A percentile compares a stretch with the other conserved stretches of the same genome.
phyloP scores from a whole-genome alignment of 2,329 filamentous ascomycete species.

The Sporothrix inflata region DNA sequence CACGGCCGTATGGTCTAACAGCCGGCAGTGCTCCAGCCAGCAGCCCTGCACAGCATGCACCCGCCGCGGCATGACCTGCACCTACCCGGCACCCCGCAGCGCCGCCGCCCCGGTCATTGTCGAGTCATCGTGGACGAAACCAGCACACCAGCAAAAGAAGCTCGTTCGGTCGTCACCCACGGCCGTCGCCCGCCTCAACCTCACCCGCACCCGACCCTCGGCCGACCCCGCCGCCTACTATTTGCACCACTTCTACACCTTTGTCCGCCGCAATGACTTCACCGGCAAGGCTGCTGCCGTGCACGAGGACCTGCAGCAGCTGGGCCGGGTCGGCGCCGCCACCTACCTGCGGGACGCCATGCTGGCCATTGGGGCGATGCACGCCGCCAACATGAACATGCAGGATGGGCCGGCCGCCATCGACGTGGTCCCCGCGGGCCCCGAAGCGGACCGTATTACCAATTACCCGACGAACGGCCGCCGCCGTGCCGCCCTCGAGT shows the following conservation, averaged over 20 bases:
- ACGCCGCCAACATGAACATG: background rate
- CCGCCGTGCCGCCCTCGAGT: background rate
- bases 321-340: background rate
- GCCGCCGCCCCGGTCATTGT: background rate
- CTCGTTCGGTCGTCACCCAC: no score
- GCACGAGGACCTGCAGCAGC: constrained; percentile 9
- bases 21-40: background rate
- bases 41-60: background rate
- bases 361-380: background rate
- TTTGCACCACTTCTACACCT: background rate
- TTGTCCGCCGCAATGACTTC: constrained; percentile 12
- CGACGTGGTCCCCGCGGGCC: no score
- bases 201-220: background rate
- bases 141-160: background rate
- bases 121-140: constrained; percentile 16
- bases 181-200: no score
- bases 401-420: background rate
- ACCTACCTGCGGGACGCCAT: constrained; percentile 11
- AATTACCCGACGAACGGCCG: background rate
- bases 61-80: background rate
- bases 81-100: background rate
- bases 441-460: no score
- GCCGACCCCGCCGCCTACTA: background rate
- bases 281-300: constrained; percentile 6
- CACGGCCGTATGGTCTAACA: background rate